Conservation (phyloP, 1,284 basidiomycete species). For the Peniophora sp. region DNA sequence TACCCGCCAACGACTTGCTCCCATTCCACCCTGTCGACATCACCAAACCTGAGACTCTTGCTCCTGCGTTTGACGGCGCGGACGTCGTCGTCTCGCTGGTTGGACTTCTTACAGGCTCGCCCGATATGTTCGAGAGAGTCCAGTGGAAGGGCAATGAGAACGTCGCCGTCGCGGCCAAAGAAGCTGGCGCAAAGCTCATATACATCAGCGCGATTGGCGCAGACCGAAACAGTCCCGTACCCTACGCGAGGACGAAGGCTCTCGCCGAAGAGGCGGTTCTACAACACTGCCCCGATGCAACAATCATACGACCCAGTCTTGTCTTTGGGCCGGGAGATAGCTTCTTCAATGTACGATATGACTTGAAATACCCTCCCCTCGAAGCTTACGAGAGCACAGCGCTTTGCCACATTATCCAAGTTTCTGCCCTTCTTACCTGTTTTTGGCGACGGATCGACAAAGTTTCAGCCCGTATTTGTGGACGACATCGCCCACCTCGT, state of each 20-base stretch:
- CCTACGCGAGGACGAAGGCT: conserved; percentile 56
- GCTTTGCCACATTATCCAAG: conserved; percentile 51
- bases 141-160: conserved; percentile 61
- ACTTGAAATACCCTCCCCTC: conserved; percentile 5
- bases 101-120: conserved; percentile 52
- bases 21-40: conserved; percentile 46
- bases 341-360: conserved; percentile 52
- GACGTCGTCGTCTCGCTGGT: conserved; percentile 55
- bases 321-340: conserved; percentile 68
- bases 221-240: conserved; percentile 35
- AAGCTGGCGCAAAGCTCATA: conserved; percentile 44
- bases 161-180: conserved; percentile 41
- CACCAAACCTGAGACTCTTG: conserved; percentile 37
- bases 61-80: conserved; percentile 41
- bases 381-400: conserved; percentile 24
- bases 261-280: conserved; percentile 49
- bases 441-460: conserved; percentile 56
- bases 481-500: conserved; percentile 55
- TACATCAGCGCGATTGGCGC: conserved; percentile 61
- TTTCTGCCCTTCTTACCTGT: conserved; percentile 64
- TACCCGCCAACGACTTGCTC: conserved; percentile 26
- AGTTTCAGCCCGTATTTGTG: conserved; percentile 68
- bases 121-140: conserved; percentile 46
- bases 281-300: conserved; percentile 39
- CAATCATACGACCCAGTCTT: conserved; percentile 60